Evolutionary conservation across 75 land plant species (phyloP).

Genomic region (Cupressus sempervirens): DNA sequence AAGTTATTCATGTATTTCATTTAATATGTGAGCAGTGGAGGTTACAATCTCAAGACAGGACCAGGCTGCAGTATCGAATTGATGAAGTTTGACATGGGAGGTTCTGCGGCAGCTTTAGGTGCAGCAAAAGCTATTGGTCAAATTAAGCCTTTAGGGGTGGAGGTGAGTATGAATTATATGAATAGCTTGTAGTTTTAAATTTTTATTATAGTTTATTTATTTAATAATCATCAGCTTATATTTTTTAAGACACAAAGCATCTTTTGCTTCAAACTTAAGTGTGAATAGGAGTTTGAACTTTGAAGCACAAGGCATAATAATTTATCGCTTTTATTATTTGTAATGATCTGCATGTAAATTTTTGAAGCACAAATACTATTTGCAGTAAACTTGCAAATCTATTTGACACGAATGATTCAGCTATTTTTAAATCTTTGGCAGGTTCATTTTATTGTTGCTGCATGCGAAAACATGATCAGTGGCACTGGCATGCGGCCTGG

Average conservation of each 20-base stretch:
- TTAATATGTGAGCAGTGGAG: constrained; percentile 66
- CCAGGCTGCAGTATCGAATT: constrained; percentile 82
- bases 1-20: background rate
- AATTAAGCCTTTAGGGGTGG: constrained; percentile 86
- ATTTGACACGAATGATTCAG: background rate
- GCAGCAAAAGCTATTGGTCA: constrained; percentile 94
- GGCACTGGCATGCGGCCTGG: constrained; percentile 98
- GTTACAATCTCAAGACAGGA: constrained; percentile 96
- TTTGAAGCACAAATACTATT: background rate
- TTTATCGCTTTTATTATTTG: background rate
- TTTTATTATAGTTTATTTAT: background rate
- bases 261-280: background rate
- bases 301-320: constrained; percentile 7
- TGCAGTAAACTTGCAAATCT: background rate
- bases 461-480: constrained; percentile 99
- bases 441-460: constrained; percentile 96
- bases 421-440: constrained; percentile 19
- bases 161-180: constrained; percentile 32
- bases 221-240: background rate
- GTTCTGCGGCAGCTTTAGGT: constrained; percentile 88
- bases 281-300: background rate
- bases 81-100: constrained; percentile 99
- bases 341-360: background rate
- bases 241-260: background rate
- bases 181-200: background rate